Evolutionary conservation across 306 rosid species (phyloP), one percentile per base, ranked within the genome.

Genomic region (Quercus alba): DNA sequence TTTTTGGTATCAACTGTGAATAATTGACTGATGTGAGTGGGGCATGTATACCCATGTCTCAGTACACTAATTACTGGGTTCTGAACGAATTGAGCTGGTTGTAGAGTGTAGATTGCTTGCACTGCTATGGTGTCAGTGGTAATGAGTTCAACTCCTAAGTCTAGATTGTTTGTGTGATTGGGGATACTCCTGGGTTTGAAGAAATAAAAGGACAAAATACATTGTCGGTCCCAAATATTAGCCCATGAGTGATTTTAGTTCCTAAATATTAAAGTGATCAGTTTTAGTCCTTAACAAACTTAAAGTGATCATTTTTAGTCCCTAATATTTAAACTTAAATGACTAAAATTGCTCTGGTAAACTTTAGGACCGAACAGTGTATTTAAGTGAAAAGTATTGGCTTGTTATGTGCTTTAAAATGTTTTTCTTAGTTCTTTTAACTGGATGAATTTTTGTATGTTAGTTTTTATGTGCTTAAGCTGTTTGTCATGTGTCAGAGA

Each of bases 401-500:
- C 72, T 67, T 21, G 17, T 31, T 67, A 5, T 33, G 51, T 33
- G 21, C 46, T 19, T 28, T 15, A 64, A 59, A 28, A 2, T 67
- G 3, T 67, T 67, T 13, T 6, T 67, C 51, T 19, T 66, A 17
- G 8, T 15, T 66, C 6, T 31, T 66, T 56, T 52, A 14, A 51
- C 51, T 38, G 23, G 21, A 44, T 57, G 56, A 57, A 72, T 52
- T 72, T 61, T 33, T 9, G 75, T 77, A 64, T 61, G 21, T 15
- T 35, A 6, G 75, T 35, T 61, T 33, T 72, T 55, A 77, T 73
- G 64, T 64, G 35, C 73, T 80, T 33, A 10, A 38, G 62, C 80
- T 49, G 74, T 83, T 82, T 87, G 25, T 83, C 70, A 79, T 81
- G 38, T 44, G 25, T 73, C 85, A 95, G 99, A 75, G 96, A 93